These are phyloP conservation scores for Fagus crenata DNA, from an alignment of 306 rosid genomes.

Conservation along the genomic window DNA sequence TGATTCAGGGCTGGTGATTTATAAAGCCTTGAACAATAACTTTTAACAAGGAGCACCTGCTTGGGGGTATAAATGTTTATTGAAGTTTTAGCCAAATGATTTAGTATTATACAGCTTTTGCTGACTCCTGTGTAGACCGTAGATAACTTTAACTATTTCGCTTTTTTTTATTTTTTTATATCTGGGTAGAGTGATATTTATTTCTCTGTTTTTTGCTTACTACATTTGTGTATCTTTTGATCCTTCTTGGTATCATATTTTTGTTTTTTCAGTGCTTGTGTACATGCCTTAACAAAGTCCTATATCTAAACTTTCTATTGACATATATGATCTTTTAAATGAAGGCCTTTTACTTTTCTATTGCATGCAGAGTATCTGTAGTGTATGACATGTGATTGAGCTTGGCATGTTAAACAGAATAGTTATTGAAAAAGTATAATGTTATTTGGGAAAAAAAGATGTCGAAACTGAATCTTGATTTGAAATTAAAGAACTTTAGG, in stretches of 20 bases:
- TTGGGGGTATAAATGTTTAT: background rate
- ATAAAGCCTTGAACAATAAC: background rate
- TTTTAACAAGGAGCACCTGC: background rate
- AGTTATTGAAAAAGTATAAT: background rate
- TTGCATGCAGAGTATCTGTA: background rate
- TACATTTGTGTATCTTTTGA: no score
- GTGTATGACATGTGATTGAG: no score
- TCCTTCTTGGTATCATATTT: background rate
- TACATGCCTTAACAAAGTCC: background rate
- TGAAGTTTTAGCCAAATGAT: background rate
- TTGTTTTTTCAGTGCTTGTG: background rate
- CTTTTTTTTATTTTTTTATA: background rate
- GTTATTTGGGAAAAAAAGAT: background rate
- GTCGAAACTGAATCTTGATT: background rate
- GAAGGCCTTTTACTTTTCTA: background rate
- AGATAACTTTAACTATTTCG: background rate
- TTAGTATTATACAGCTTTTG: background rate
- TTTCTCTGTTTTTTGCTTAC: background rate
- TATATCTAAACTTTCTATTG: background rate
- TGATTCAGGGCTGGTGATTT: slow-evolving; percentile 13
- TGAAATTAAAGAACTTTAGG: background rate
- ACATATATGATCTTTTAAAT: no score
- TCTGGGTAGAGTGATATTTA: background rate
- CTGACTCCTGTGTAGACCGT: background rate
- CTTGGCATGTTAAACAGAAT: no score